A percentile compares a stretch with the other conserved stretches of the same genome.
Conservation (phyloP, 371 early-diverging fungal genomes). For the Rhizopus sp. region DNA sequence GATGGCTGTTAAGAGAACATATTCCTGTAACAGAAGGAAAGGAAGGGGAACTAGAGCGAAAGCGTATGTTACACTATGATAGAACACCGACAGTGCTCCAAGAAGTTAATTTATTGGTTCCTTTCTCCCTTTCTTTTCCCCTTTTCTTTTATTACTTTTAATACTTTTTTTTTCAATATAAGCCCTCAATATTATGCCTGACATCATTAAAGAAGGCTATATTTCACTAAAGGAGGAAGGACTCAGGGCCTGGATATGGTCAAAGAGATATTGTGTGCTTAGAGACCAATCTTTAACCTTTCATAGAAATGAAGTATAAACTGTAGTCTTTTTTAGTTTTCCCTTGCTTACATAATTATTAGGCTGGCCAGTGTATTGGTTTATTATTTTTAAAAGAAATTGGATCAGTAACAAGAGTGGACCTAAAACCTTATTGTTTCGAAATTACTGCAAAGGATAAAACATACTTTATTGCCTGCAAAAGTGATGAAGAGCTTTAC, state of each 20-base stretch:
- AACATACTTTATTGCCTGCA: conserved; percentile 83
- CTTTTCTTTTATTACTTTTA: conserved; percentile 3
- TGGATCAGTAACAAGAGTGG: conserved; percentile 77
- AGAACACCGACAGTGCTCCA: neutral
- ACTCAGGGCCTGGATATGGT: conserved; percentile 85
- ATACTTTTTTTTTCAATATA: conserved; percentile 5
- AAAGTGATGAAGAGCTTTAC: conserved; percentile 93
- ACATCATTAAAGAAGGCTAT: conserved; percentile 76
- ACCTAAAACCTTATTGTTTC: conserved; percentile 86
- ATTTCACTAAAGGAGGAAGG: conserved; percentile 84
- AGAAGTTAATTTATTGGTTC: neutral
- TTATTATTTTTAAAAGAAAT: conserved; percentile 90
- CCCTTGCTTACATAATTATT: neutral
- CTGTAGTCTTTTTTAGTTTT: neutral
- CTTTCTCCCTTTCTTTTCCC: neutral
- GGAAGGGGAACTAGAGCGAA: no score
- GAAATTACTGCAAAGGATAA: conserved; percentile 87
- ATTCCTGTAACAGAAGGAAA: no score
- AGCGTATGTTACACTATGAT: neutral
- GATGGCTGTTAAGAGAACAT: no score
- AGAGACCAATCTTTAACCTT: conserved; percentile 88
- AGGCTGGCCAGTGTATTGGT: conserved; percentile 55
- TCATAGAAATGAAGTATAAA: conserved; percentile 83
- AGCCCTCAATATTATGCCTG: conserved; percentile 27
- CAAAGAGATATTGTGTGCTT: conserved; percentile 85